Percentiles rank a stretch among this genome's conserved stretches.
Evolutionary conservation across 78 protist genomes (phyloP).

Genomic region (Cavenderia fasciculata): DNA sequence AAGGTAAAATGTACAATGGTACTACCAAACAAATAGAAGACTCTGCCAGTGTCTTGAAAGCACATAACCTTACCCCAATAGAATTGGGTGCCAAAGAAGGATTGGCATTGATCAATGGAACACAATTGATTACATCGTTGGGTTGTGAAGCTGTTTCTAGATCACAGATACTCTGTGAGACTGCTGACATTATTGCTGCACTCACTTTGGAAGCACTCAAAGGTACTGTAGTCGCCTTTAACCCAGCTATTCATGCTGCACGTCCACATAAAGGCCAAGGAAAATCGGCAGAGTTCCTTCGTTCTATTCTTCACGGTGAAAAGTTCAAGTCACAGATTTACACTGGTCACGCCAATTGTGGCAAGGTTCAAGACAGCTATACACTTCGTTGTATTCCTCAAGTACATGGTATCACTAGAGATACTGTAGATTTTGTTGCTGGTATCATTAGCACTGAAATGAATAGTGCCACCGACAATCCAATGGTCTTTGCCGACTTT

Average conservation of each 20-base stretch:
- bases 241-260: conserved; percentile 84
- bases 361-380: conserved; percentile 94
- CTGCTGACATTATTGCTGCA: conserved; percentile 87
- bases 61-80: conserved; percentile 26
- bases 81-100: conserved; percentile 91
- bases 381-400: conserved; percentile 95
- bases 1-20: conserved; percentile 82
- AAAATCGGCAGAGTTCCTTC: conserved; percentile 60
- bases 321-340: conserved; percentile 75
- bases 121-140: conserved; percentile 89
- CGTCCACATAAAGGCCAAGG: conserved; percentile 90
- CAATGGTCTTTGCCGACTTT: conserved; percentile 90
- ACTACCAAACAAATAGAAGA: background rate
- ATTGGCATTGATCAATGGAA: conserved; percentile 95
- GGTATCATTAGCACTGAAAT: conserved; percentile 86
- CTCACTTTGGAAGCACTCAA: conserved; percentile 88
- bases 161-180: conserved; percentile 3
- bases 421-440: conserved; percentile 85
- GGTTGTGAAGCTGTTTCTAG: conserved; percentile 70
- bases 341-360: conserved; percentile 63
- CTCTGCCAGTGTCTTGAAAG: background rate
- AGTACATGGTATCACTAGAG: conserved; percentile 88
- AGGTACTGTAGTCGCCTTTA: conserved; percentile 80
- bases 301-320: conserved; percentile 58
- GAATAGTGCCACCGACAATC: conserved; percentile 96